Base-by-base conservation (phyloP, 2,329 filamentous ascomycete species). In the Ophiognomonia clavigignenti-juglandacearum region DNA sequence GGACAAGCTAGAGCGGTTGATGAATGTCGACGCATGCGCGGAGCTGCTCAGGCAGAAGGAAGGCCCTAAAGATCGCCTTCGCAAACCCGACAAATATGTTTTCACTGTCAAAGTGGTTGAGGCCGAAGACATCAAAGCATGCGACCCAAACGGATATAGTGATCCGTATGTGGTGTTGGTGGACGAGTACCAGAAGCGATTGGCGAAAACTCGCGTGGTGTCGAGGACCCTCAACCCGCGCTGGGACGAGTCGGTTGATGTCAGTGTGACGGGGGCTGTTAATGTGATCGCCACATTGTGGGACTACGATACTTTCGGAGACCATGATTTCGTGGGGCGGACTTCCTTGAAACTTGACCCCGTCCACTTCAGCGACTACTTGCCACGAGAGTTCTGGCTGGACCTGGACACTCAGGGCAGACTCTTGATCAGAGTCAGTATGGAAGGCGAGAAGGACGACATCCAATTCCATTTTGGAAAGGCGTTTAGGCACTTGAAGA, bases 21-120 rank as follows among this genome's bases (percentile, higher is more conserved):
- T 97, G 73, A 91, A 96, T 58, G 90, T 95, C 11, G 93, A 98
- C 62, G 85, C 79, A 10, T 96, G 90, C 60, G 91, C 91, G 3
- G 83, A 86, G 43, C 81, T 95, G 14, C 80, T 98, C 42, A 82
- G 84, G 39, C 83, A 79, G 58, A 75, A 86, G 53, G 81, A 88
- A 22, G 88, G 88, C 8, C 74, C 80, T 44, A 82, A 82, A 60
- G 74, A 79, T 47, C 71, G 75, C 52, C 62, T 69, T 47, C 82
- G 82, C 57, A 85, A 82, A 58, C 81, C 85, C 35, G 86, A 82
- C 53, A 96, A 95, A 62, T 97, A 95, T 63, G 91, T 96, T 46
- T 98, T 98, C 67, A 97, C 93, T 1, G 91, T 98, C 68, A 98
- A 98, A 70, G 91, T 98, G 50, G 91, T 98, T 22, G 93, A 98